Percentiles rank a stretch among this genome's conserved stretches.
phyloP scores from a whole-genome alignment of 106 monocot species.

The Dioscorea dumetorum region DNA sequence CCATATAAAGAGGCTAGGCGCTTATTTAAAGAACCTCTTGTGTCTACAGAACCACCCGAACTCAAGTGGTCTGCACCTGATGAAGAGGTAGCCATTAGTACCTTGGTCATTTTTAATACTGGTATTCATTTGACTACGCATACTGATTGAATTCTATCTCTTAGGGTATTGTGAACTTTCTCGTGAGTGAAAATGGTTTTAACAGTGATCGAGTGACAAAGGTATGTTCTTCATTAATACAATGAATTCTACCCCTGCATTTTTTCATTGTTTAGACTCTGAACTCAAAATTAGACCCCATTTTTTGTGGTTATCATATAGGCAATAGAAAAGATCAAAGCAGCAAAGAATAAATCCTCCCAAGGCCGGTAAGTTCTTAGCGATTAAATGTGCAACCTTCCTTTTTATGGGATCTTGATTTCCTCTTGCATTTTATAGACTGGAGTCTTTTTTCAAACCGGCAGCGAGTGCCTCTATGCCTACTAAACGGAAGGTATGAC shows the following conservation, averaged over 20 bases:
- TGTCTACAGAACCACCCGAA: conserved; percentile 56
- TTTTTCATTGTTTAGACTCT: neutral
- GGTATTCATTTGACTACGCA: neutral
- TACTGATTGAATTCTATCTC: conserved; percentile 5
- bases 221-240: conserved; percentile 24
- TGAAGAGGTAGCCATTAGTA: conserved; percentile 47
- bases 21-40: conserved; percentile 83
- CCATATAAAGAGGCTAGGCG: conserved; percentile 84
- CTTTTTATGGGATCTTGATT: neutral
- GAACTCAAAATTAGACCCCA: no score
- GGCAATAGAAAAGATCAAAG: conserved; percentile 91
- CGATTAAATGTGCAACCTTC: neutral
- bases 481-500: conserved; percentile 71
- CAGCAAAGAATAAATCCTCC: conserved; percentile 81
- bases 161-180: conserved; percentile 73
- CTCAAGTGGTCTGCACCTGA: conserved; percentile 87
- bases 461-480: conserved; percentile 41
- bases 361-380: conserved; percentile 56
- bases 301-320: conserved; percentile 4
- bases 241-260: conserved; percentile 2
- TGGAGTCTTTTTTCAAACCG: conserved; percentile 94
- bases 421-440: conserved; percentile 30
- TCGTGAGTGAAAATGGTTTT: conserved; percentile 91
- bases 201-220: conserved; percentile 75
- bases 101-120: neutral